A percentile compares a stretch with the other conserved stretches of the same genome.
These are phyloP conservation scores for Aspergillus udagawae DNA, from an alignment of 2,329 filamentous ascomycete species.

Conservation along the genomic window DNA sequence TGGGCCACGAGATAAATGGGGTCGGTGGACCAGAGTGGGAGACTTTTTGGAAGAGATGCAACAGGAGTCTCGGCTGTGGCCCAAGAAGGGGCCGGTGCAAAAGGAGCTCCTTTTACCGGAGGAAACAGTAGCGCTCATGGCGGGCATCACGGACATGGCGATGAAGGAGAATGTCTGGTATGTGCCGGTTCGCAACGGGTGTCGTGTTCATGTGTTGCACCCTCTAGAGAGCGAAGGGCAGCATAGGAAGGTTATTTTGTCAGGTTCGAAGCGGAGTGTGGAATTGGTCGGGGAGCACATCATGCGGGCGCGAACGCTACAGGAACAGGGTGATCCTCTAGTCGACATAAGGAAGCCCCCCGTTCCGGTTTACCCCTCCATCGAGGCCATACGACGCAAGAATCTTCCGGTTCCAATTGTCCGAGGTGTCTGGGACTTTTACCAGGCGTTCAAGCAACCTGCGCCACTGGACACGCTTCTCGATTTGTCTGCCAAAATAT, in stretches of 20 bases:
- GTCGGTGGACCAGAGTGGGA: conserved; percentile 25
- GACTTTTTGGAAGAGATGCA: conserved; percentile 23
- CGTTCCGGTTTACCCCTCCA: conserved; percentile 29
- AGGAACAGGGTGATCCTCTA: conserved; percentile 25
- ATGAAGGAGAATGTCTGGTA: conserved; percentile 37
- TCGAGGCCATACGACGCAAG: conserved; percentile 19
- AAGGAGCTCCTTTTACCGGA: conserved; percentile 34
- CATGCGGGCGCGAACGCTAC: conserved; percentile 17
- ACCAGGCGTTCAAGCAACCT: conserved; percentile 1
- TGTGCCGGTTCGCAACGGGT: conserved; percentile 32
- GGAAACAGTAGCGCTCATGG: conserved; percentile 30
- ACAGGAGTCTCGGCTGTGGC: conserved; percentile 10
- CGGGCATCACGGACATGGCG: conserved; percentile 26
- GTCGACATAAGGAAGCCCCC: conserved; percentile 25
- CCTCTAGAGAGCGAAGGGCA: conserved; percentile 26
- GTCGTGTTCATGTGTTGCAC: conserved; percentile 34
- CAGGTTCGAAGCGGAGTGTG: conserved; percentile 31
- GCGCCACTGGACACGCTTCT: conserved; percentile 13
- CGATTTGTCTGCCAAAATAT: conserved; percentile 2
- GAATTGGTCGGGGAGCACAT: conserved; percentile 29
- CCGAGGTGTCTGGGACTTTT: conserved; percentile 27
- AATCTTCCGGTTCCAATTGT: conserved; percentile 24
- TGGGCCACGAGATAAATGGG: conserved; percentile 1
- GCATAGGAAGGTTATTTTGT: conserved; percentile 32
- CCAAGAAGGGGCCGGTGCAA: conserved; percentile 14